Base-by-base conservation (phyloP, 441 rosid genomes). In the Kokia cookei region DNA sequence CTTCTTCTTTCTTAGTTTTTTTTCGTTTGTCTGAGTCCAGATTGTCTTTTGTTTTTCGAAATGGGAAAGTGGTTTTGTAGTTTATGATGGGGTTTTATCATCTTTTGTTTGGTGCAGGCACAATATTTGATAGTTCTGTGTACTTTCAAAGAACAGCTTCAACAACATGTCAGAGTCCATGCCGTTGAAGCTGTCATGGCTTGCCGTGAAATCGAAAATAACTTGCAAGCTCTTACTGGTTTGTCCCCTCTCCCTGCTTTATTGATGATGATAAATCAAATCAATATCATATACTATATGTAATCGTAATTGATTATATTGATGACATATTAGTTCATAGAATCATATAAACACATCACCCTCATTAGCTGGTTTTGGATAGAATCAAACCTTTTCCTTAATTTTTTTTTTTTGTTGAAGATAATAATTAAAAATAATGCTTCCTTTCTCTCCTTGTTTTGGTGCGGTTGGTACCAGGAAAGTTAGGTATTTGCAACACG, bases 151-250 rank as follows among this genome's bases (percentile, higher is more conserved):
- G 99, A 95, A 71, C 99, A 93, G 85, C 96, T 95, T 22, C 99
- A 95, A 74, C 99, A 95, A 65, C 99, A 95, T 82, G 99, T 95
- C 81, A 85, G 98, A 82, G 93, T 95, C 76, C 96, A 95, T 67
- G 99, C 99, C 80, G 94, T 95, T 62, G 99, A 95, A 82, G 99
- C 98, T 54, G 97, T 93, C 77, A 93, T 91, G 98, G 94, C 92
- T 77, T 93, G 99, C 88, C 97, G 99, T 71, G 97, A 93, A 74
- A 91, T 95, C 70, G 98, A 93, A 77, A 91, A 84, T 82, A 84
- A 87, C 79, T 86, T 95, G 59, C 99, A 90, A 74, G 89, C 99
- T 81, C 90, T 95, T 65, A 93, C 99, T 69, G 99, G 99, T 95
- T 68, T 53, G 78, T 77, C 74, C 42, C 65, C 54, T 66, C 63